phyloP scores from a whole-genome alignment of 495 filamentous ascomycete species.

The Neurospora cerealis region DNA sequence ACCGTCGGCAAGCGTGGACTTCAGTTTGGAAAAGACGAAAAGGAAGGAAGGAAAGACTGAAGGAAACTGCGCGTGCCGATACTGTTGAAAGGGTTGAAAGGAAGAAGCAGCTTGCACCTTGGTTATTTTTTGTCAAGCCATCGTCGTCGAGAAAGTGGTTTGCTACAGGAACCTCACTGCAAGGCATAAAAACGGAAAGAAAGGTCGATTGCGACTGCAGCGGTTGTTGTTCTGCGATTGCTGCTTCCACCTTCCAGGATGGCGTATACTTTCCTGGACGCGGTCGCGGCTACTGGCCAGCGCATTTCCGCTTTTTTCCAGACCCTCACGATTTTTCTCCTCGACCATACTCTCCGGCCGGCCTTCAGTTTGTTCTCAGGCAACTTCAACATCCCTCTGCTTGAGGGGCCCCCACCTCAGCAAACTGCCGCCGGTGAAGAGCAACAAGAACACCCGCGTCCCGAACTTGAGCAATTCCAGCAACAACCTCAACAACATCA shows the following conservation, averaged over 20 bases:
- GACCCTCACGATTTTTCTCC: conserved; percentile 15
- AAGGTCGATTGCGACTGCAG: not conserved
- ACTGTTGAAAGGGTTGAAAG: not conserved
- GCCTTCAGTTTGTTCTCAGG: conserved; percentile 7
- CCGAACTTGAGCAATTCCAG: not conserved
- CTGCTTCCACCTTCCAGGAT: conserved; percentile 4
- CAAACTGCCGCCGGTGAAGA: not conserved
- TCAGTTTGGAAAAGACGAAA: not conserved
- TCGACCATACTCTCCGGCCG: conserved; percentile 9
- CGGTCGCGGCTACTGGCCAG: conserved; percentile 15
- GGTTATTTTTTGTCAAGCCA: not conserved
- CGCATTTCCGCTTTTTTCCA: conserved; percentile 15
- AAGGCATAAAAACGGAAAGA: not conserved
- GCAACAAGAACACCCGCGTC: not conserved
- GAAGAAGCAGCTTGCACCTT: not conserved
- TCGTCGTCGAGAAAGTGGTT: not conserved
- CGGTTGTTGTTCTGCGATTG: not conserved
- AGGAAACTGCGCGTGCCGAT: not conserved
- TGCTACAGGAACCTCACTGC: not conserved
- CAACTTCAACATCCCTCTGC: not conserved
- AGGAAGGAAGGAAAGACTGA: not conserved
- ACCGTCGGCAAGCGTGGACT: not conserved
- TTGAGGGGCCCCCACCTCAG: not conserved
- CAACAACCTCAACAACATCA: not conserved
- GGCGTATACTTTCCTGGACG: conserved; percentile 16